phyloP scores from a whole-genome alignment of 2,329 filamentous ascomycete species.

The Incumbomyces lentus region DNA sequence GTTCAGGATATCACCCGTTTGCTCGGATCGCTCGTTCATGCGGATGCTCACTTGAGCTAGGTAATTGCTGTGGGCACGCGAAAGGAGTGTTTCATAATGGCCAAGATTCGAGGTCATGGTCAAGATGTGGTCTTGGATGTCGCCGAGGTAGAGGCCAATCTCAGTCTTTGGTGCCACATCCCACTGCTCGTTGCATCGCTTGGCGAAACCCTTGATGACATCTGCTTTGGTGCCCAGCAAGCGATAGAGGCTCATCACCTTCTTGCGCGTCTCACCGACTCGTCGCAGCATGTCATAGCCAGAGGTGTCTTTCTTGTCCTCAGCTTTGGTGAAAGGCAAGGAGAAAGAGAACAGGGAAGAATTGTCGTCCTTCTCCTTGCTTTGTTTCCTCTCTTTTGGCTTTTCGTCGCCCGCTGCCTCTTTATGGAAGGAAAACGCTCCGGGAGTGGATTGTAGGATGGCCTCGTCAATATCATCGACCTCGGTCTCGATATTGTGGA shows the following conservation, averaged over 20 bases:
- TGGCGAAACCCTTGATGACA: slow-evolving; percentile 97
- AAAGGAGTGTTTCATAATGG: slow-evolving; percentile 94
- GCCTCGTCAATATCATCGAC: slow-evolving; percentile 94
- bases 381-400: slow-evolving; percentile 25
- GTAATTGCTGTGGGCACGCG: slow-evolving; percentile 88
- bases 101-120: slow-evolving; percentile 96
- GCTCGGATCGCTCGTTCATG: slow-evolving; percentile 95
- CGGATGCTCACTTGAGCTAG: slow-evolving; percentile 98
- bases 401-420: slow-evolving; percentile 29
- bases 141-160: slow-evolving; percentile 92
- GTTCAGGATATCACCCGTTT: slow-evolving; percentile 87
- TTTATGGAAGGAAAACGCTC: slow-evolving; percentile 53
- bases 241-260: slow-evolving; percentile 91
- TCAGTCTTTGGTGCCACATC: slow-evolving; percentile 89
- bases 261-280: slow-evolving; percentile 89
- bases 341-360: not conserved
- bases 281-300: slow-evolving; percentile 78
- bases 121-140: slow-evolving; percentile 98
- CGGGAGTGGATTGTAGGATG: slow-evolving; percentile 50
- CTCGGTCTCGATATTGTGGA: slow-evolving; percentile 87
- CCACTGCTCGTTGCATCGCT: slow-evolving; percentile 96
- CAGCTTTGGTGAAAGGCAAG: slow-evolving; percentile 2
- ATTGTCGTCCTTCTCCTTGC: slow-evolving; percentile 21
- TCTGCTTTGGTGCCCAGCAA: slow-evolving; percentile 94
- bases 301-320: slow-evolving; percentile 35